phyloP scores from a whole-genome alignment of 371 early-diverging fungal species.

The Basidiobolus meristosporus region DNA sequence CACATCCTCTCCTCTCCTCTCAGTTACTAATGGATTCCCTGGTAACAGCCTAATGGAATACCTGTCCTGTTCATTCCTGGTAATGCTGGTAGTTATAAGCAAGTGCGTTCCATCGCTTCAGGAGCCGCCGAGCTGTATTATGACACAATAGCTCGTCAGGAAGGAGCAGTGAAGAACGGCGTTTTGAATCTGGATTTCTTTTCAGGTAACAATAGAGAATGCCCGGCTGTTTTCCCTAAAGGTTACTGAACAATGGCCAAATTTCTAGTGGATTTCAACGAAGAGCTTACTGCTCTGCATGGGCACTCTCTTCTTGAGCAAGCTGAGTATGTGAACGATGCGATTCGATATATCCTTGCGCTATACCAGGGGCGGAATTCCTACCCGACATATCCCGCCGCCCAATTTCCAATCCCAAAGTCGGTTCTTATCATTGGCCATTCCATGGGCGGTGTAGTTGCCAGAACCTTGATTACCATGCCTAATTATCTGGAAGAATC shows the following conservation, averaged over 20 bases:
- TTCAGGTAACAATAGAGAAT: slow-evolving; percentile 26
- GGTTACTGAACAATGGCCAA: slow-evolving; percentile 1
- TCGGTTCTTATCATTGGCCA: slow-evolving; percentile 81
- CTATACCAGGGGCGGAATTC: slow-evolving; percentile 15
- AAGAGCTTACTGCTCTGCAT: slow-evolving; percentile 81
- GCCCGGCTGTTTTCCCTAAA: no score
- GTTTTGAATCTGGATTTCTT: slow-evolving; percentile 58
- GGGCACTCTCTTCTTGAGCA: slow-evolving; percentile 62
- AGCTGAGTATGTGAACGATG: slow-evolving; percentile 70
- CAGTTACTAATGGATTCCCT: slow-evolving; percentile 1
- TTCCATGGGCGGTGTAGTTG: slow-evolving; percentile 95
- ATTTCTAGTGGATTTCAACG: slow-evolving; percentile 61
- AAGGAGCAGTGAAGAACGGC: slow-evolving; percentile 10
- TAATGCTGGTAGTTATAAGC: slow-evolving; percentile 83
- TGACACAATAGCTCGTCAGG: slow-evolving; percentile 13
- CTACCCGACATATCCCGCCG: no score
- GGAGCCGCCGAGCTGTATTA: slow-evolving; percentile 37
- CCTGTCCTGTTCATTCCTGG: slow-evolving; percentile 91
- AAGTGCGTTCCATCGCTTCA: slow-evolving; percentile 67
- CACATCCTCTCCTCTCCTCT: not conserved
- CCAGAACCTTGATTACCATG: slow-evolving; percentile 56
- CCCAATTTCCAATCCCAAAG: slow-evolving; percentile 21
- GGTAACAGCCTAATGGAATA: slow-evolving; percentile 32
- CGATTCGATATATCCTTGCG: slow-evolving; percentile 61
- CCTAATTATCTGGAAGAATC: slow-evolving; percentile 50